phyloP scores from a whole-genome alignment of 2,329 filamentous ascomycete species.

The Myriosclerotinia duriaeana region DNA sequence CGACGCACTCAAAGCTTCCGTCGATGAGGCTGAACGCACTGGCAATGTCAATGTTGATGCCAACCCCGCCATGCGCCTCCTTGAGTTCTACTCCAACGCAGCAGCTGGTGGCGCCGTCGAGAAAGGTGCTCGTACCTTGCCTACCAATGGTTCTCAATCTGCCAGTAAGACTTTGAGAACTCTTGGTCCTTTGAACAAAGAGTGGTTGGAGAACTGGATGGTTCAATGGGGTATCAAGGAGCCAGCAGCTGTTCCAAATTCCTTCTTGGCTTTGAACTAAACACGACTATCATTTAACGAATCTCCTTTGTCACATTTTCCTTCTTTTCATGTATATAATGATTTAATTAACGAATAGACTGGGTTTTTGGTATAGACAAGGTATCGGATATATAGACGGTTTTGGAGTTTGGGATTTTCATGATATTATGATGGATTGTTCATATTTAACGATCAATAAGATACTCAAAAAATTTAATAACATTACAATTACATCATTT shows the following conservation, averaged over 20 bases:
- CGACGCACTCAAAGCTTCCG: constrained; percentile 45
- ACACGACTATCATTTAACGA: background rate
- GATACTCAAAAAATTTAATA: constrained; percentile 3
- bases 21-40: constrained; percentile 28
- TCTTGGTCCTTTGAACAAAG: constrained; percentile 45
- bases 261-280: constrained; percentile 16
- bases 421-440: background rate
- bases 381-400: constrained; percentile 1
- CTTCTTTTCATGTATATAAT: background rate
- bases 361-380: constrained; percentile 17
- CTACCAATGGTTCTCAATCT: constrained; percentile 28
- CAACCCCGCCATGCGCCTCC: constrained; percentile 53
- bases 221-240: constrained; percentile 45
- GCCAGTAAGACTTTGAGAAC: constrained; percentile 47
- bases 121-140: constrained; percentile 11
- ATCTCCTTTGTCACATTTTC: background rate
- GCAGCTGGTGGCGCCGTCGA: constrained; percentile 42
- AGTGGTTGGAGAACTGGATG: constrained; percentile 51
- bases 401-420: constrained; percentile 12
- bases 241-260: background rate
- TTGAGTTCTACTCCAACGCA: constrained; percentile 50
- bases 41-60: constrained; percentile 46
- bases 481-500: constrained; percentile 2
- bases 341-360: background rate
- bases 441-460: background rate